Percentiles rank a stretch among this genome's conserved stretches.
phyloP scores from a whole-genome alignment of 2,329 filamentous ascomycete species.

The Apiospora koreana region DNA sequence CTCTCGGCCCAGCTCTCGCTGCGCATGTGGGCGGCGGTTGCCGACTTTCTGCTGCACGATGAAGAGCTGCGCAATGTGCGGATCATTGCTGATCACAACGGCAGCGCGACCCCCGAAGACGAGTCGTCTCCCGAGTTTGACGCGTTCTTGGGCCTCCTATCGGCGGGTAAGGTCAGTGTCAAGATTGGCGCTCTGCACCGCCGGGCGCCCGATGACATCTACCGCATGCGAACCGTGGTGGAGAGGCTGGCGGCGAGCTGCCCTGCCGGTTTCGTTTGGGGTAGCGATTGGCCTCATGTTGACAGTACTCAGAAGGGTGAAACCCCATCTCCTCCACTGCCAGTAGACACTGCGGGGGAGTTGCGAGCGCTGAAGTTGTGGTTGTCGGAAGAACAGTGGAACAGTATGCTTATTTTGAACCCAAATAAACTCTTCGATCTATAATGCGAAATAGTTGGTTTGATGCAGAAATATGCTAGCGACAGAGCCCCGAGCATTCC shows the following conservation, averaged over 20 bases:
- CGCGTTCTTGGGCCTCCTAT: background rate
- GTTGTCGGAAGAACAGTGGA: slow-evolving; percentile 3
- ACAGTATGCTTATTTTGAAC: background rate
- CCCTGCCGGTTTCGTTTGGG: background rate
- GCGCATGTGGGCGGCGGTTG: slow-evolving; percentile 3
- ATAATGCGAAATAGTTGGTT: background rate
- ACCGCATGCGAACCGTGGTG: background rate
- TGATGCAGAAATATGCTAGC: background rate
- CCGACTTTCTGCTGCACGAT: background rate
- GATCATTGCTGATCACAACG: slow-evolving; percentile 3
- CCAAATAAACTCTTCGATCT: background rate
- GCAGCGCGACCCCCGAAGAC: background rate
- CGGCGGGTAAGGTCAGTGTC: background rate
- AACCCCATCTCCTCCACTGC: background rate
- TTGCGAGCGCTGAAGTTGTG: background rate
- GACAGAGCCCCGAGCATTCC: background rate
- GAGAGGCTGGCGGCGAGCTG: background rate
- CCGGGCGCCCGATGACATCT: background rate
- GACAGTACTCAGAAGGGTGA: background rate
- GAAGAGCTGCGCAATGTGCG: background rate
- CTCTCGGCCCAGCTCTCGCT: slow-evolving; percentile 8
- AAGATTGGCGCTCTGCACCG: slow-evolving; percentile 7
- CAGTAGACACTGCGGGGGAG: background rate
- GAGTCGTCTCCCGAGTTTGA: background rate
- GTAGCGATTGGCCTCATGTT: slow-evolving; percentile 8